Percentiles rank a stretch among this genome's conserved stretches.
Conservation (phyloP, 345 rosid genomes). For the Salix dunnii region DNA sequence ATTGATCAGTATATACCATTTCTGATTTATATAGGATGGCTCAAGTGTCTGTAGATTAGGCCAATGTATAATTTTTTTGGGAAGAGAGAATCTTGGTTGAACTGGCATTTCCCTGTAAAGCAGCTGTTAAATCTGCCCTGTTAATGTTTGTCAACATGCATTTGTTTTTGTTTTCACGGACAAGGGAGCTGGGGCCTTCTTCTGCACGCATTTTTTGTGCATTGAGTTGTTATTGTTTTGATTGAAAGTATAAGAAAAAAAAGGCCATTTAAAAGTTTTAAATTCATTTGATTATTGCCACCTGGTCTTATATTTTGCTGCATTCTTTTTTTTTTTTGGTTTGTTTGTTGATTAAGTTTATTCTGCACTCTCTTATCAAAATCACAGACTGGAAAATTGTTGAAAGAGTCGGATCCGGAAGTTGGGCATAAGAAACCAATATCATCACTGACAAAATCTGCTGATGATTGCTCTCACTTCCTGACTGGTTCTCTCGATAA, state of each 20-base stretch:
- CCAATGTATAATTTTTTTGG: neutral
- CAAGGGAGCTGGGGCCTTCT: neutral
- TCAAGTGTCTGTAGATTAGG: neutral
- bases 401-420: constrained; percentile 66
- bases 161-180: neutral
- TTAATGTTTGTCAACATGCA: neutral
- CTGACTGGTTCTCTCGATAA: constrained; percentile 88
- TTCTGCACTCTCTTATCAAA: neutral
- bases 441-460: constrained; percentile 73
- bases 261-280: neutral
- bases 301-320: neutral
- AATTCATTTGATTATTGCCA: neutral
- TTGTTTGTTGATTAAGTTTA: neutral
- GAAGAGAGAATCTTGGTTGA: neutral
- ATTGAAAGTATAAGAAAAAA: neutral
- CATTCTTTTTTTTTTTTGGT: neutral
- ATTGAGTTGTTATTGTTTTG: neutral
- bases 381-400: constrained; percentile 74
- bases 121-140: neutral
- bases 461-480: constrained; percentile 73
- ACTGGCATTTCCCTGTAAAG: neutral
- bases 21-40: neutral
- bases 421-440: constrained; percentile 79
- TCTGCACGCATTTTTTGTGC: neutral
- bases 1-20: neutral